phyloP scores from a whole-genome alignment of 495 filamentous ascomycete species.

The Durotheca rogersii region DNA sequence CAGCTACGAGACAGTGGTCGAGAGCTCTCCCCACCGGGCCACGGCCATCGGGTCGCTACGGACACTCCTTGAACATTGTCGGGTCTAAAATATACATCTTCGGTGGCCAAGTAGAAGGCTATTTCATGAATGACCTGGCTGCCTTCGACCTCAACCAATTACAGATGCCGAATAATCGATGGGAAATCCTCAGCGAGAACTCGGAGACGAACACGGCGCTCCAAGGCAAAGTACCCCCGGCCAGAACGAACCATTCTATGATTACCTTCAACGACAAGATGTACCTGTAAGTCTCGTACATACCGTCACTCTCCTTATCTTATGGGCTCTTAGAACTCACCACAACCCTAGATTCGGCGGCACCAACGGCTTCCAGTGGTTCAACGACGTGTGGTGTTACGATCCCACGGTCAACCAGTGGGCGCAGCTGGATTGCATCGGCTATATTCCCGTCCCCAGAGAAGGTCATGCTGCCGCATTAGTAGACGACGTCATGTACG shows the following conservation, averaged over 20 bases:
- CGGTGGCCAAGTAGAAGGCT: conserved; percentile 94
- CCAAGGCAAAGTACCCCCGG: conserved; percentile 73
- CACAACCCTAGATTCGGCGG: conserved; percentile 76
- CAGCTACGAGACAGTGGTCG: conserved; percentile 98
- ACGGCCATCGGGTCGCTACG: conserved; percentile 87
- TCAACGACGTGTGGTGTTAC: conserved; percentile 98
- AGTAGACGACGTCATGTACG: conserved; percentile 97
- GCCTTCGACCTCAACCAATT: conserved; percentile 95
- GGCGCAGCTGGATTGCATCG: conserved; percentile 90
- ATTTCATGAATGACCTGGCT: conserved; percentile 97
- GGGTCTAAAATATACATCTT: conserved; percentile 97
- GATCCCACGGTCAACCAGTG: conserved; percentile 80
- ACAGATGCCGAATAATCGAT: conserved; percentile 82
- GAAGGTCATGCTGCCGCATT: conserved; percentile 94
- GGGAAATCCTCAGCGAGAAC: conserved; percentile 85
- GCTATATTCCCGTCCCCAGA: conserved; percentile 88
- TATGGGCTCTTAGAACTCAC: conserved; percentile 26
- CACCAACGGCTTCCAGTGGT: conserved; percentile 92
- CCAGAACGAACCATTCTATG: conserved; percentile 92
- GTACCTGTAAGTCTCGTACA: conserved; percentile 68
- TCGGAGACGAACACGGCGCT: conserved; percentile 67
- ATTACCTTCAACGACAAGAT: conserved; percentile 92
- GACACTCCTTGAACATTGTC: conserved; percentile 92
- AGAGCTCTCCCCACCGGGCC: conserved; percentile 80
- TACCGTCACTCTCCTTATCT: background rate